Percentiles rank a stretch among this genome's conserved stretches.
Evolutionary conservation across 1,284 basidiomycete species (phyloP).

Genomic region (Athelia sp.): DNA sequence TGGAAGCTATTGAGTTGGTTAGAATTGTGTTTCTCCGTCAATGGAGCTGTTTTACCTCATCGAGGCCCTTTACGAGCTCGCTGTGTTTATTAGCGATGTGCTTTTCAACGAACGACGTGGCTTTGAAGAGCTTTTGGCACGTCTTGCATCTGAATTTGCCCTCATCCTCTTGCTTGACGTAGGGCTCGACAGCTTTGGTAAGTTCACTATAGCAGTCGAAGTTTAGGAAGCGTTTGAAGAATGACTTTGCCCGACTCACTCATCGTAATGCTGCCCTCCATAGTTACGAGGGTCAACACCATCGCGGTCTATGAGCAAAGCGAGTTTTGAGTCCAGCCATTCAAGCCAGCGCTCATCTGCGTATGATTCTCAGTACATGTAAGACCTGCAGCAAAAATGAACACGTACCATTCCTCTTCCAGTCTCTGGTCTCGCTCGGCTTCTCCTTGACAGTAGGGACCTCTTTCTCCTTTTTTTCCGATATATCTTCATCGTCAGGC

Average conservation of each 20-base stretch:
- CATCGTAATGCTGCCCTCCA: constrained; percentile 84
- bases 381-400: constrained; percentile 10
- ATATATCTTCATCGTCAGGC: constrained; percentile 34
- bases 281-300: constrained; percentile 81
- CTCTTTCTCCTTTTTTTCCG: constrained; percentile 37
- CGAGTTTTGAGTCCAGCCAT: constrained; percentile 80
- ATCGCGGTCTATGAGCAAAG: constrained; percentile 69
- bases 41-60: constrained; percentile 48
- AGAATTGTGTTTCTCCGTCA: constrained; percentile 1
- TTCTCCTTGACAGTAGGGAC: constrained; percentile 31
- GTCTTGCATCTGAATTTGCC: constrained; percentile 94
- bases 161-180: constrained; percentile 91
- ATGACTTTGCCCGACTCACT: constrained; percentile 49
- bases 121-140: constrained; percentile 94
- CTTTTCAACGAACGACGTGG: constrained; percentile 92
- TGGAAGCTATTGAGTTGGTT: constrained; percentile 49
- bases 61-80: constrained; percentile 73
- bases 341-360: constrained; percentile 85
- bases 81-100: constrained; percentile 88
- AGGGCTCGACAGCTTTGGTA: constrained; percentile 67
- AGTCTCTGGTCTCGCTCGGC: constrained; percentile 46
- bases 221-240: constrained; percentile 7
- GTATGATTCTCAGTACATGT: constrained; percentile 7
- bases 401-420: constrained; percentile 63
- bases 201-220: constrained; percentile 57